These are phyloP conservation scores for Tremellales sp. DNA, from an alignment of 1,284 basidiomycete species.

Conservation along the genomic window DNA sequence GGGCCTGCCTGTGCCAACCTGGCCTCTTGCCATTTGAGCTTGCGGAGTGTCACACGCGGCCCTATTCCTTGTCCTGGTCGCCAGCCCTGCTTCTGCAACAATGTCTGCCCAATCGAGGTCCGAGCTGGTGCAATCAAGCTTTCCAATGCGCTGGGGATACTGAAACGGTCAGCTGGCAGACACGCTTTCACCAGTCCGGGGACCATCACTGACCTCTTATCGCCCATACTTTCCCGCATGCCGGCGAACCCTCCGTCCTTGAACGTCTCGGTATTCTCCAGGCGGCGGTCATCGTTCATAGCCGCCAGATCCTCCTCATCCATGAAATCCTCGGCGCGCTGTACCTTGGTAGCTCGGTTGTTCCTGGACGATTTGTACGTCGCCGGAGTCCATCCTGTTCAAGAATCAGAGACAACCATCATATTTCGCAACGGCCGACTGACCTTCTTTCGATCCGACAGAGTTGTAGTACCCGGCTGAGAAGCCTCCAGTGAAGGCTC, in stretches of 20 bases:
- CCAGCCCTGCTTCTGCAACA: slow-evolving; percentile 96
- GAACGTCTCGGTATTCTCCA: slow-evolving; percentile 56
- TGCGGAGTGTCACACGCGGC: slow-evolving; percentile 74
- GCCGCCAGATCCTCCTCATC: slow-evolving; percentile 95
- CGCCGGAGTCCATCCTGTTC: slow-evolving; percentile 83
- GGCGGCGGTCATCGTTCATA: slow-evolving; percentile 63
- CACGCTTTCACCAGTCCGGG: background rate
- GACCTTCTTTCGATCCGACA: slow-evolving; percentile 92
- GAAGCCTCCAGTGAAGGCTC: slow-evolving; percentile 97
- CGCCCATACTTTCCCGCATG: slow-evolving; percentile 53
- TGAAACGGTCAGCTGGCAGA: slow-evolving; percentile 23
- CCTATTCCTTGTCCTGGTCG: slow-evolving; percentile 86
- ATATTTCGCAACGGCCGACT: no score
- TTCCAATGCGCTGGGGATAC: slow-evolving; percentile 54
- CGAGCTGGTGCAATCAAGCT: slow-evolving; percentile 46
- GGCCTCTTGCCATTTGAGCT: slow-evolving; percentile 66
- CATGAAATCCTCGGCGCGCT: slow-evolving; percentile 89
- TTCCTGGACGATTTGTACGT: slow-evolving; percentile 82
- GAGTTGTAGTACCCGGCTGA: slow-evolving; percentile 96
- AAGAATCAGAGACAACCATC: background rate
- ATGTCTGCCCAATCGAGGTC: slow-evolving; percentile 65
- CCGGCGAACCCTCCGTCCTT: slow-evolving; percentile 62
- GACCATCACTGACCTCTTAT: slow-evolving; percentile 17
- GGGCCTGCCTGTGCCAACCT: slow-evolving; percentile 37
- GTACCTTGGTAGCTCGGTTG: slow-evolving; percentile 61